Conservation (phyloP, 2,329 filamentous ascomycete genomes). For the Phoma herbarum region DNA sequence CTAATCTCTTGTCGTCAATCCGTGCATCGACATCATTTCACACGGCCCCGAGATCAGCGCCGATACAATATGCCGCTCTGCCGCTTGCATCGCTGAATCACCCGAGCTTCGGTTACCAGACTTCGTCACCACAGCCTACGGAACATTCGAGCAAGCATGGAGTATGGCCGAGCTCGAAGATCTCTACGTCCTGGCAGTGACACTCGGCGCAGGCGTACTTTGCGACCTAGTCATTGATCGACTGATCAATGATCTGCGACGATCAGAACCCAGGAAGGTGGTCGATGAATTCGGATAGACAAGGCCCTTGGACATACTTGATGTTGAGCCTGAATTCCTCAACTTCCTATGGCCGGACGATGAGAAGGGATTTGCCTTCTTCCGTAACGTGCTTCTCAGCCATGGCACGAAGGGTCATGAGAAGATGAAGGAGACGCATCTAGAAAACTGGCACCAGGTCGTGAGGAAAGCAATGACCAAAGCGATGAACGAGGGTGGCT, state of each 20-base stretch:
- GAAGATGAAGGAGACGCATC: neutral
- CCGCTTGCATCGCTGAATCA: neutral
- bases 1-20: neutral
- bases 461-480: neutral
- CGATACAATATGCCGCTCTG: constrained; percentile 1
- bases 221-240: constrained; percentile 4
- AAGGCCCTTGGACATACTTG: neutral
- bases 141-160: constrained; percentile 7
- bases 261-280: neutral
- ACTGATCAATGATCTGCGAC: neutral
- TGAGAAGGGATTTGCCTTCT: neutral
- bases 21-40: neutral
- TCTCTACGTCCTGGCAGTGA: constrained; percentile 1
- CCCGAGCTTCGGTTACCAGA: neutral
- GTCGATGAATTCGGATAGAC: neutral
- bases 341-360: neutral
- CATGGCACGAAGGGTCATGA: neutral
- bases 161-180: constrained; percentile 2
- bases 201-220: neutral
- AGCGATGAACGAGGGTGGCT: neutral
- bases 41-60: constrained; percentile 7
- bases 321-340: neutral
- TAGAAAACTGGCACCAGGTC: neutral
- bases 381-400: neutral
- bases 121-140: neutral